Evolutionary conservation across 305 asterid genomes (phyloP), one percentile per base, ranked within the genome.

Genomic region (Caryopteris hybrid): DNA sequence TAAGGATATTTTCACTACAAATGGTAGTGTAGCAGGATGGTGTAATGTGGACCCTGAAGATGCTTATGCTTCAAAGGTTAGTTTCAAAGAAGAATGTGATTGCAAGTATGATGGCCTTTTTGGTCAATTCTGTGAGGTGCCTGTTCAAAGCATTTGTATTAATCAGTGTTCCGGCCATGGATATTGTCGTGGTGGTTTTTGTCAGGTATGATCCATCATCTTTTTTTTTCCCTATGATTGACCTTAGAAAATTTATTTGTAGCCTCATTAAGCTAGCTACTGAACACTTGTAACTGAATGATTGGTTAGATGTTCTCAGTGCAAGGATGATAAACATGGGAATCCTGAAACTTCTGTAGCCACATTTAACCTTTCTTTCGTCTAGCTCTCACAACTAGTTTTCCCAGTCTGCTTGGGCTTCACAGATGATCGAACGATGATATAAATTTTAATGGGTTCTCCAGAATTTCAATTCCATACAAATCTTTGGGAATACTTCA

Each of bases 81-180:
- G 47, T 22, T 61, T 83, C 80, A 94, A 94, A 78, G 93, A 94
- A 69, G 93, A 79, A 60, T 94, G 99, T 71, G 96, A 94, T 74
- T 94, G 99, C 86, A 94, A 94, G 81, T 94, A 94, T 62, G 98
- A 94, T 74, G 99, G 99, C 58, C 91, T 87, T 52, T 76, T 78
- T 75, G 96, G 99, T 36, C 88, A 83, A 61, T 89, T 87, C 70
- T 94, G 99, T 72, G 99, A 94, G 87, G 78, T 75, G 34, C 87
- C 96, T 4, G 96, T 89, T 39, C 75, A 66, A 70, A 86, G 90
- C 57, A 84, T 86, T 42, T 94, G 98, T 66, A 79, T 91, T 64
- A 94, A 94, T 77, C 98, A 94, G 64, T 94, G 99, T 70, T 78
- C 96, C 13, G 89, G 96, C 47, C 83, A 75, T 51, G 98, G 99